Base-by-base conservation (phyloP, 78 protist species). In the Dictyostelium intermedium region DNA sequence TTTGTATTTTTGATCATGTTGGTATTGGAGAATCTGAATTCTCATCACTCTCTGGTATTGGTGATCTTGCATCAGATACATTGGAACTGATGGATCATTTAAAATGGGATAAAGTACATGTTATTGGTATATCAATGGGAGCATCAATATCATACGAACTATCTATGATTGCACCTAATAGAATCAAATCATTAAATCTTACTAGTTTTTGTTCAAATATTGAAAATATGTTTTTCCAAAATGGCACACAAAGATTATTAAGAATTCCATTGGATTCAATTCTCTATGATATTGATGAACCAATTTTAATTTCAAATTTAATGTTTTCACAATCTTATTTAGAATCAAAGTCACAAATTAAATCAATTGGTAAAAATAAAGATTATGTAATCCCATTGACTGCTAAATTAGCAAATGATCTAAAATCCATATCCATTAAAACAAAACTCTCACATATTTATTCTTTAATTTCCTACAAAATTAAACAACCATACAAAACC, bases 41-140 rank as follows among this genome's bases (percentile, higher is more conserved):
- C 23, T 37, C 69, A 6, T 39, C 91, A 20, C 18, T 60, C 0
- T 20, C 30, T 8, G 10, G 70, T 60, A 23, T 60, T 6, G n/a
- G 13, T 18, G 83, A 61, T 14, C 63, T 91, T 89, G 95, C 95
- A 25, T 27, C 2, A n/a, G 95, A 91, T 50, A 87, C 77, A 2
- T 7, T 83, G 6, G 95, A 91, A 11, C 50, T 91, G 37, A 45
- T 91, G 61, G 92, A 91, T 32, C 84, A 83, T 83, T 63, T 91
- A 11, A 69, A 69, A 3, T 91, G 95, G 95, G 53, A 61, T 1
- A n/a, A 8, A 3, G 85, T 74, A 8, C 83, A 91, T 56, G 27
- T 91, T 1, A 73, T 91, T 18, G 83, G 91, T 82, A 77, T 45
- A 2, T 91, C 95, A 25, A 91, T 82, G 91, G 95, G 95, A 41